These are phyloP conservation scores for Daedalea quercina DNA, from an alignment of 768 basidiomycete genomes.

Conservation along the genomic window DNA sequence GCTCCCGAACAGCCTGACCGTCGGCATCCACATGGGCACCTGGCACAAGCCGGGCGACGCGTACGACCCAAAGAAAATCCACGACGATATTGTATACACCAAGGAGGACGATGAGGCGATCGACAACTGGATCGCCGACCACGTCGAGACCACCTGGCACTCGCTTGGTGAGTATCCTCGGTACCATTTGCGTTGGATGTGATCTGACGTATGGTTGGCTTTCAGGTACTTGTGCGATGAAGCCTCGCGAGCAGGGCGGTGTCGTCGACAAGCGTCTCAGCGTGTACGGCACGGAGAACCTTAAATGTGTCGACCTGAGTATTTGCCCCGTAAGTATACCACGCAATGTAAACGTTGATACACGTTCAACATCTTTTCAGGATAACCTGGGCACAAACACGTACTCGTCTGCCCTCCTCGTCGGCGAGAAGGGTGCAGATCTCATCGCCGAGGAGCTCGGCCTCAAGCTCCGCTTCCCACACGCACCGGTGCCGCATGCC, in stretches of 20 bases:
- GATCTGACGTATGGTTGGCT: neutral
- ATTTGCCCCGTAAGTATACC: constrained; percentile 57
- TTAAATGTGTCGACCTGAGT: constrained; percentile 63
- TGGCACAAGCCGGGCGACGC: constrained; percentile 54
- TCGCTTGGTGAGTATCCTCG: constrained; percentile 39
- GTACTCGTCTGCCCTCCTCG: constrained; percentile 62
- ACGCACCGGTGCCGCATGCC: constrained; percentile 65
- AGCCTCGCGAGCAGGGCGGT: constrained; percentile 57
- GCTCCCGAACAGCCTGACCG: constrained; percentile 53
- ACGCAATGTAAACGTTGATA: no score
- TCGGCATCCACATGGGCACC: constrained; percentile 69
- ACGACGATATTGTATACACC: constrained; percentile 60
- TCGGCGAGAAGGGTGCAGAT: constrained; percentile 64
- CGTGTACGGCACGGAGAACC: constrained; percentile 59
- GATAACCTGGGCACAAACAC: constrained; percentile 71
- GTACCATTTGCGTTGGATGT: neutral
- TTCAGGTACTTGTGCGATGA: constrained; percentile 43
- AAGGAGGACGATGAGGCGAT: constrained; percentile 67
- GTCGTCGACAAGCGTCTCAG: constrained; percentile 59
- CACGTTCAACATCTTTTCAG: no score
- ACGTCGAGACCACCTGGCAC: constrained; percentile 78
- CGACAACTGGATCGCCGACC: constrained; percentile 62
- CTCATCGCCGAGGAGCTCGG: constrained; percentile 60
- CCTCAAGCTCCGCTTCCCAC: constrained; percentile 54
- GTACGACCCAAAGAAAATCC: constrained; percentile 49